Evolutionary conservation across 768 basidiomycete species (phyloP).

Genomic region (Lactarius hengduanensis): DNA sequence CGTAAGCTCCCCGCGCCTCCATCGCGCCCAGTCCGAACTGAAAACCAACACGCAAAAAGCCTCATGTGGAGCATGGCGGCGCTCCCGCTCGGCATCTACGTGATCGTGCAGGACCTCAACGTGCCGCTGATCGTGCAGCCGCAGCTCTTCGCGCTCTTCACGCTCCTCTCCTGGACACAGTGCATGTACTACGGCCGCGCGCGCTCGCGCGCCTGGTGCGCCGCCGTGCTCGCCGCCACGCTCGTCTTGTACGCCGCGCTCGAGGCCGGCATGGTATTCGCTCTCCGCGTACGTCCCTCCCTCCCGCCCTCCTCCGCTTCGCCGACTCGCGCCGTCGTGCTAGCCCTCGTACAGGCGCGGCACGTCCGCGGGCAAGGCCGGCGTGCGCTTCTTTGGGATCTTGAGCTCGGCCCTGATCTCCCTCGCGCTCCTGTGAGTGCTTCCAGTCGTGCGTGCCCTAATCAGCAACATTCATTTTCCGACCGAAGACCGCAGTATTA

Average conservation of each 20-base stretch:
- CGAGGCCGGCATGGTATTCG: constrained; percentile 59
- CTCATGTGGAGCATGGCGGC: constrained; percentile 61
- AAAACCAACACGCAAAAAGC: constrained; percentile 38
- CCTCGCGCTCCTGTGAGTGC: constrained; percentile 44
- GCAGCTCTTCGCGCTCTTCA: constrained; percentile 60
- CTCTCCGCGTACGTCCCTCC: constrained; percentile 43
- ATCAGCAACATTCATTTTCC: too few relatives aligned
- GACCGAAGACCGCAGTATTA: constrained; percentile 59
- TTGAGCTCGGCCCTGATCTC: constrained; percentile 57
- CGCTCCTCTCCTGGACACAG: constrained; percentile 67
- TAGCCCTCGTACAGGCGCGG: constrained; percentile 42
- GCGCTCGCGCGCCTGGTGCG: constrained; percentile 39
- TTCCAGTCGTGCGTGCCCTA: too few relatives aligned
- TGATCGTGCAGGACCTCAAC: constrained; percentile 60
- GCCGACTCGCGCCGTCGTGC: background rate
- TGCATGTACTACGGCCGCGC: constrained; percentile 62
- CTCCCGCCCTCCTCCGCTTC: too few relatives aligned
- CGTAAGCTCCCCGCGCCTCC: constrained; percentile 40
- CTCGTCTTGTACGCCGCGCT: constrained; percentile 52
- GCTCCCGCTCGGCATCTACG: constrained; percentile 66
- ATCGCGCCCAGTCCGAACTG: background rate
- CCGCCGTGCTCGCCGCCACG: constrained; percentile 40
- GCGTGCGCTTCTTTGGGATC: constrained; percentile 59
- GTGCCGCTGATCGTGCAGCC: constrained; percentile 71
- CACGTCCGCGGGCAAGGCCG: constrained; percentile 34